Evolutionary conservation across 768 basidiomycete species (phyloP).

Genomic region (Trametes cinnabarina): DNA sequence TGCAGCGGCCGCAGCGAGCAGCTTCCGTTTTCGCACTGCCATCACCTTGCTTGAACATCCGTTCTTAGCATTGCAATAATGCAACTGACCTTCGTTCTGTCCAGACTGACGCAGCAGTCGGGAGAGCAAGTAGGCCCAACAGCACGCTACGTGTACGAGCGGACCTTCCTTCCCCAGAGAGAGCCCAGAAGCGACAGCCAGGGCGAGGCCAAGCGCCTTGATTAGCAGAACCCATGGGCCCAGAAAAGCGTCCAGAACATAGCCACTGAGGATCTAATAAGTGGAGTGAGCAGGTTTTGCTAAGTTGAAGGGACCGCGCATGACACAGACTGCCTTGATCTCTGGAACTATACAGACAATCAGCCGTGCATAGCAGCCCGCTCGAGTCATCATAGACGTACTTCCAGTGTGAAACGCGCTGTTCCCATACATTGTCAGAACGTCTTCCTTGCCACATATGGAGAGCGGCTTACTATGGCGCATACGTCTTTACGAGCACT

Average conservation of each 20-base stretch:
- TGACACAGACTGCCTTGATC: slow-evolving; percentile 63
- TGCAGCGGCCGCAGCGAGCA: slow-evolving; percentile 79
- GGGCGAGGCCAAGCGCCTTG: slow-evolving; percentile 78
- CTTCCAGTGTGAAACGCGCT: slow-evolving; percentile 82
- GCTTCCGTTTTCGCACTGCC: slow-evolving; percentile 73
- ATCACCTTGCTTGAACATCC: no score
- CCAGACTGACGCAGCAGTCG: slow-evolving; percentile 68
- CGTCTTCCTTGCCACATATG: no score
- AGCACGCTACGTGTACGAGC: slow-evolving; percentile 81
- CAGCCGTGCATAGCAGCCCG: background rate
- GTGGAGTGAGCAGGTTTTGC: background rate
- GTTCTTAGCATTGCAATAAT: background rate
- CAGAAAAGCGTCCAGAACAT: slow-evolving; percentile 85
- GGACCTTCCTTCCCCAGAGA: slow-evolving; percentile 90
- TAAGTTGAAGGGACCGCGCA: background rate
- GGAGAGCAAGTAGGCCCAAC: slow-evolving; percentile 71
- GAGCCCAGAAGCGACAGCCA: slow-evolving; percentile 82
- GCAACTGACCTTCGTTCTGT: slow-evolving; percentile 65
- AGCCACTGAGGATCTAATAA: slow-evolving; percentile 71
- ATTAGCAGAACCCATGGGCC: slow-evolving; percentile 83
- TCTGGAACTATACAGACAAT: slow-evolving; percentile 56
- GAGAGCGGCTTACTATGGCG: slow-evolving; percentile 56
- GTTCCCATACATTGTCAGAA: background rate
- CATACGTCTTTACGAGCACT: slow-evolving; percentile 59
- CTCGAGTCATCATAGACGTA: slow-evolving; percentile 36